phyloP scores from a whole-genome alignment of 768 basidiomycete genomes.

The Boletus subcaerulescens region DNA sequence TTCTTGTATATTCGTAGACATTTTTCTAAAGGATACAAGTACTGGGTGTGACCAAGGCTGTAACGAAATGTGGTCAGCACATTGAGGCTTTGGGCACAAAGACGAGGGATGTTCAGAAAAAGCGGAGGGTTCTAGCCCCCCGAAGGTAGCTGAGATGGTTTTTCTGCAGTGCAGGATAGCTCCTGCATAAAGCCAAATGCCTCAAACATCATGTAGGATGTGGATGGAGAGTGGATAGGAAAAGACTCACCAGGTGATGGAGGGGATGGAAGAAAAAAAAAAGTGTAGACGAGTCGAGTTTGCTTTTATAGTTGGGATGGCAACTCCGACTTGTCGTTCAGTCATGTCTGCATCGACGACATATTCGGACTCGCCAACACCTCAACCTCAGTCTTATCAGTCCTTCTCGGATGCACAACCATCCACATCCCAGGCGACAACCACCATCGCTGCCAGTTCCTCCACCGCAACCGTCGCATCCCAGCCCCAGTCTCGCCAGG shows the following conservation, averaged over 20 bases:
- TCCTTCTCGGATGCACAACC: conserved; percentile 20
- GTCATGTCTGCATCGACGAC: conserved; percentile 33
- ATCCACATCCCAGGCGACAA: conserved; percentile 16
- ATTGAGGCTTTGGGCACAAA: neutral
- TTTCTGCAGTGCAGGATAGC: conserved; percentile 71
- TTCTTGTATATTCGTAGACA: neutral
- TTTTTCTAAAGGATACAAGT: neutral
- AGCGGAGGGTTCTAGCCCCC: conserved; percentile 46
- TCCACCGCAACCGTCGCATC: conserved; percentile 13
- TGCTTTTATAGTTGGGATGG: conserved; percentile 22
- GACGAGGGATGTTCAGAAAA: conserved; percentile 35
- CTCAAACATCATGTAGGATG: conserved; percentile 75
- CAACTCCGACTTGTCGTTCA: conserved; percentile 30
- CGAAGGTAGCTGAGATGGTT: conserved; percentile 90
- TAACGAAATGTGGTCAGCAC: conserved; percentile 29
- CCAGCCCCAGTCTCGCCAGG: conserved; percentile 57
- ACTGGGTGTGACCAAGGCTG: neutral
- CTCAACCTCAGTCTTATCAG: conserved; percentile 24
- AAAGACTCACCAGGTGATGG: conserved; percentile 22
- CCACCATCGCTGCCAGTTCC: conserved; percentile 16
- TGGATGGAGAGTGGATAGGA: conserved; percentile 33
- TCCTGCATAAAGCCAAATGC: conserved; percentile 89
- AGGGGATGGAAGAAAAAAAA: neutral
- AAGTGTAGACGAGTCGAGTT: neutral
- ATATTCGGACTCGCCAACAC: conserved; percentile 32